A percentile compares a stretch with the other conserved stretches of the same genome.
Evolutionary conservation across 2,329 filamentous ascomycete genomes (phyloP).

Genomic region (Colletotrichum falcatum): DNA sequence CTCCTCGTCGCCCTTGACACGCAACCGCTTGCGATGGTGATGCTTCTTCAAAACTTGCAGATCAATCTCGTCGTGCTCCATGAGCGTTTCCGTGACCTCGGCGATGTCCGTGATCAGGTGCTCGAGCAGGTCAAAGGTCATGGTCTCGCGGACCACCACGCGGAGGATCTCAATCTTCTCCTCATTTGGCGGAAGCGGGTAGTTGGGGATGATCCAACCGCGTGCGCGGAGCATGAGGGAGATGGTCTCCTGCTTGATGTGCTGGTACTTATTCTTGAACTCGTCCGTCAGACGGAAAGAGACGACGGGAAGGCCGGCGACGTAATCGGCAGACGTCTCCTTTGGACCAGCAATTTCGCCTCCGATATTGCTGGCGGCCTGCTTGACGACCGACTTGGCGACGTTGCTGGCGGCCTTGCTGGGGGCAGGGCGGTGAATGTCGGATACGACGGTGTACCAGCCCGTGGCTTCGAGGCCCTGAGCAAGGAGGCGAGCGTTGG

Average conservation of each 20-base stretch:
- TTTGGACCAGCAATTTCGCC: conserved; percentile 46
- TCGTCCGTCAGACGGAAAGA: conserved; percentile 72
- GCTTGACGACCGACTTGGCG: conserved; percentile 36
- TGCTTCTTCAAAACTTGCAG: conserved; percentile 39
- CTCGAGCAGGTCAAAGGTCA: conserved; percentile 77
- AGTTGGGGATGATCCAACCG: conserved; percentile 80
- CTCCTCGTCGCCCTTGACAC: conserved; percentile 33
- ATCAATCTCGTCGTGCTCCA: conserved; percentile 51
- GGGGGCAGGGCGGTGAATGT: conserved; percentile 71
- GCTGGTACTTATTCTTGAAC: conserved; percentile 70
- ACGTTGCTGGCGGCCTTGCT: conserved; percentile 40
- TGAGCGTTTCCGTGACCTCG: conserved; percentile 70
- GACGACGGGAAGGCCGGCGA: conserved; percentile 75
- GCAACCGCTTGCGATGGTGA: conserved; percentile 22
- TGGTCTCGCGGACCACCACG: conserved; percentile 75
- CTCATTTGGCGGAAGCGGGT: conserved; percentile 72
- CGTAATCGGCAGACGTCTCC: conserved; percentile 69
- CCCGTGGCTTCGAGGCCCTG: conserved; percentile 73
- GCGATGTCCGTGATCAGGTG: conserved; percentile 71
- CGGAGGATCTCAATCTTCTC: conserved; percentile 74
- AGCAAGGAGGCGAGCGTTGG: conserved; percentile 73
- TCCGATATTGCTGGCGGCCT: conserved; percentile 55
- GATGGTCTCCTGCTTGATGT: conserved; percentile 73
- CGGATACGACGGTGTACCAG: conserved; percentile 74
- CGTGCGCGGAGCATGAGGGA: conserved; percentile 72